These are phyloP conservation scores for Dendrobium chrysotoxum DNA, from an alignment of 106 monocot genomes.

Conservation along the genomic window DNA sequence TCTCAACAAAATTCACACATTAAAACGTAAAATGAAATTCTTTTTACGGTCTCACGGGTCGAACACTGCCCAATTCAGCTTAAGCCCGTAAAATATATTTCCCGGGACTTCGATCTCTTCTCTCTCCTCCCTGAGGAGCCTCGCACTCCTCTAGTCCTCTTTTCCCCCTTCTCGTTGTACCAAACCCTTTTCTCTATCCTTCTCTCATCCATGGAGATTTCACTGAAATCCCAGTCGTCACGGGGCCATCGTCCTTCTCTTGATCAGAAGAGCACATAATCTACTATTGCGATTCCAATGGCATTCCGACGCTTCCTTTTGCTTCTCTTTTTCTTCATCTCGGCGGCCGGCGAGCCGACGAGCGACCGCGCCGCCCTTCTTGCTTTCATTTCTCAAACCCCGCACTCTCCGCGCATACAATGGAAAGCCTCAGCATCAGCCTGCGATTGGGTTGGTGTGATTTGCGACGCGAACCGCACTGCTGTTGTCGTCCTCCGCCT, in stretches of 20 bases:
- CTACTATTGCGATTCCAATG: background rate
- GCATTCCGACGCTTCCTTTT: background rate
- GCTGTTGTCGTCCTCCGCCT: constrained; percentile 54
- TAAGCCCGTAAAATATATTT: background rate
- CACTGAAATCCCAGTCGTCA: background rate
- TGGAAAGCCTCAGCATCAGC: constrained; percentile 39
- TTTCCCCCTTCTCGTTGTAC: background rate
- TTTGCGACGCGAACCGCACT: constrained; percentile 29
- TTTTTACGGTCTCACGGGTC: background rate
- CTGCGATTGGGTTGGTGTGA: constrained; percentile 61
- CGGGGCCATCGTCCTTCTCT: background rate
- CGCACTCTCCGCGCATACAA: constrained; percentile 34
- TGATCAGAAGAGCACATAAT: background rate
- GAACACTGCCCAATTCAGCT: background rate
- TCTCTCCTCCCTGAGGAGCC: background rate
- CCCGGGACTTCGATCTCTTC: background rate
- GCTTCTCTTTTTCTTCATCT: constrained; percentile 3
- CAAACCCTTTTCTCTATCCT: background rate
- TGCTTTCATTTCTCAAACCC: constrained; percentile 30
- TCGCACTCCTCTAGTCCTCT: background rate
- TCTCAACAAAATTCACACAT: no score
- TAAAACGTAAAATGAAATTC: background rate
- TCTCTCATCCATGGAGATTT: constrained; percentile 5
- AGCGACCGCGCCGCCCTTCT: constrained; percentile 35
- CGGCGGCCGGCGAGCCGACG: constrained; percentile 31